Evolutionary conservation across 148 eudicot genomes (phyloP).

Genomic region (Chenopodium formosanum): DNA sequence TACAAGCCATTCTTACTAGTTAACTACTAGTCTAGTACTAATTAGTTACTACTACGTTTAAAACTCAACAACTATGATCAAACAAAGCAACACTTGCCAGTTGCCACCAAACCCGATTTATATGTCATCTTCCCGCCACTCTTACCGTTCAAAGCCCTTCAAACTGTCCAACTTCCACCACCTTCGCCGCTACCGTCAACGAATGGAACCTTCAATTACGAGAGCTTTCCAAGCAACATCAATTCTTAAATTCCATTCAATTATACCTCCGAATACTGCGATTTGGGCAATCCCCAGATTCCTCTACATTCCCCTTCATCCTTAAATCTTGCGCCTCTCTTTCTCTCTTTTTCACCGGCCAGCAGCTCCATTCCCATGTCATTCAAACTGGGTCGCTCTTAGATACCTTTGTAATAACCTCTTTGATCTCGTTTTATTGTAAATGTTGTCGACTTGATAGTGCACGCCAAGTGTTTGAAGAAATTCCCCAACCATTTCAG

Average conservation of each 20-base stretch:
- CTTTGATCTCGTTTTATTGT: conserved; percentile 59
- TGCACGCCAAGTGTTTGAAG: conserved; percentile 66
- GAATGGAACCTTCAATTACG: conserved; percentile 59
- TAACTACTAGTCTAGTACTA: too few relatives aligned
- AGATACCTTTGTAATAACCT: conserved; percentile 63
- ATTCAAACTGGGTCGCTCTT: conserved; percentile 46
- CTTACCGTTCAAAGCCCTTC: neutral
- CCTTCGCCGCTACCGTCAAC: neutral
- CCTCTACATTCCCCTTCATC: conserved; percentile 70
- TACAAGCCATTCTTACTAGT: too few relatives aligned
- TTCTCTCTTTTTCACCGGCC: conserved; percentile 43
- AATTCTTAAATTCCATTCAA: conserved; percentile 42
- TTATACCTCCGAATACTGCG: conserved; percentile 66
- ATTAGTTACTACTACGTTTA: too few relatives aligned
- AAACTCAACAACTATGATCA: neutral
- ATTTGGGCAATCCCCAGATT: conserved; percentile 45
- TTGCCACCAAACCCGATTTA: conserved; percentile 23
- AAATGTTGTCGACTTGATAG: conserved; percentile 28
- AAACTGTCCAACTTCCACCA: neutral
- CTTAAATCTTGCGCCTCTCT: conserved; percentile 66
- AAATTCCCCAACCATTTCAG: conserved; percentile 38
- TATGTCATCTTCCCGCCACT: neutral
- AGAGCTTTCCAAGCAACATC: conserved; percentile 49
- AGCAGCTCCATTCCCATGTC: conserved; percentile 71
- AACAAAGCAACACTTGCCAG: conserved; percentile 5